Evolutionary conservation across 129 eudicot genomes (phyloP).

Genomic region (Silybum marianum): DNA sequence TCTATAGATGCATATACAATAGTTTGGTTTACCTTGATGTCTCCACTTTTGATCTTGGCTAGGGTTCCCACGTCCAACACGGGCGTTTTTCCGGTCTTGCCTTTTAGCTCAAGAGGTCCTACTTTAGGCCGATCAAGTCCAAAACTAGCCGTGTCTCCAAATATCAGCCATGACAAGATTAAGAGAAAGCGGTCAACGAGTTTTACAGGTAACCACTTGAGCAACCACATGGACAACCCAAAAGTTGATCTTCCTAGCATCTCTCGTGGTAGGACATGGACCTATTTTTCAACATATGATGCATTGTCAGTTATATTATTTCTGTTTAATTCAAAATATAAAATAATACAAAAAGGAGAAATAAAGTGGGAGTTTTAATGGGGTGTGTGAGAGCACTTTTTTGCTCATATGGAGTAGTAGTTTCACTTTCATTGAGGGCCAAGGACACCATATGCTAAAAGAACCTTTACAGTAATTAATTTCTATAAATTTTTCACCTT

Average conservation of each 20-base stretch:
- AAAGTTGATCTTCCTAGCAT: conserved; percentile 96
- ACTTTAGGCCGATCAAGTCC: conserved; percentile 70
- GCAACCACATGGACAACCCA: conserved; percentile 96
- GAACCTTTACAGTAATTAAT: conserved; percentile 43
- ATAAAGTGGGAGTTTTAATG: conserved; percentile 26
- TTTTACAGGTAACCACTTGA: conserved; percentile 88
- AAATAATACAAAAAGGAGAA: conserved; percentile 8
- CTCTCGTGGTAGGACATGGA: conserved; percentile 93
- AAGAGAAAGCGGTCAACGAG: conserved; percentile 76
- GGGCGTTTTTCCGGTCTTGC: conserved; percentile 79
- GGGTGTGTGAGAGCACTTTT: conserved; percentile 25
- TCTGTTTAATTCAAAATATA: conserved; percentile 1
- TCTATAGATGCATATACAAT: not conserved
- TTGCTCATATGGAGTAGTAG: conserved; percentile 36
- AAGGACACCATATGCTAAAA: conserved; percentile 45
- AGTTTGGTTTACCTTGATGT: conserved; percentile 67
- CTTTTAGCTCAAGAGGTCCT: conserved; percentile 87
- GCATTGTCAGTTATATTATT: conserved; percentile 24
- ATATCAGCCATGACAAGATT: conserved; percentile 58
- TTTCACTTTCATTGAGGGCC: conserved; percentile 47
- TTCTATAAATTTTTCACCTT: conserved; percentile 17
- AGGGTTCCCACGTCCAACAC: conserved; percentile 95
- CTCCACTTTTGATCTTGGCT: conserved; percentile 89
- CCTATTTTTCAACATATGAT: conserved; percentile 45
- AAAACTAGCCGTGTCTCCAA: conserved; percentile 68